phyloP scores from a whole-genome alignment of 108 stramenopile genomes.

The Fragilariopsis cylindrus region DNA sequence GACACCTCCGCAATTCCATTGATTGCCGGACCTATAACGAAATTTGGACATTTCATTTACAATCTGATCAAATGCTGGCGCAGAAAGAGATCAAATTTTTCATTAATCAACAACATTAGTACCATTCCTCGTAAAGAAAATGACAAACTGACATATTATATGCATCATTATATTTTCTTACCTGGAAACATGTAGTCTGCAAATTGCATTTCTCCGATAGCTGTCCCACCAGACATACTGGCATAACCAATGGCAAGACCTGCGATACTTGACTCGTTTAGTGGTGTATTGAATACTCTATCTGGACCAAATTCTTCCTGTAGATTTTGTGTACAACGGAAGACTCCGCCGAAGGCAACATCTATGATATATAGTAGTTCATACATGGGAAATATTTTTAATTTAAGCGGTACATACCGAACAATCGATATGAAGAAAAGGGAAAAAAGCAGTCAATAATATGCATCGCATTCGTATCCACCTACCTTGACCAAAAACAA shows the following conservation, averaged over 20 bases:
- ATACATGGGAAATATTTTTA: no score
- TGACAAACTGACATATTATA: not conserved
- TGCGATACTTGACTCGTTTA: constrained; percentile 91
- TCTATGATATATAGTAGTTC: constrained; percentile 41
- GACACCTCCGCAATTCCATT: constrained; percentile 96
- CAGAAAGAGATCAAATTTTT: constrained; percentile 45
- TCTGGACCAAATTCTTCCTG: constrained; percentile 81
- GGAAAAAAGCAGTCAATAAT: not conserved
- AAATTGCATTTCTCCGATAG: constrained; percentile 98
- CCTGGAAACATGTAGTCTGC: constrained; percentile 77
- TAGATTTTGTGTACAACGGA: constrained; percentile 85
- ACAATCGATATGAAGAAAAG: not conserved
- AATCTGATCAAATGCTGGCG: constrained; percentile 96
- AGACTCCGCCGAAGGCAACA: constrained; percentile 98
- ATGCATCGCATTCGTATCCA: no score
- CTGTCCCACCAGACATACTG: constrained; percentile 87
- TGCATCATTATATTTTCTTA: not conserved
- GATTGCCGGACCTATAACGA: constrained; percentile 91
- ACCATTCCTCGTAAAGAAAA: not conserved
- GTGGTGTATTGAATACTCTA: constrained; percentile 94
- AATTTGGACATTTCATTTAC: constrained; percentile 98
- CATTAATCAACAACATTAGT: not conserved
- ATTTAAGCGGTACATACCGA: not conserved
- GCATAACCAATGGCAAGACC: constrained; percentile 98
- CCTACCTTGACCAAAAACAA: constrained; percentile 88